phyloP scores from a whole-genome alignment of 179 eudicot genomes.

The Pouteria campechiana region DNA sequence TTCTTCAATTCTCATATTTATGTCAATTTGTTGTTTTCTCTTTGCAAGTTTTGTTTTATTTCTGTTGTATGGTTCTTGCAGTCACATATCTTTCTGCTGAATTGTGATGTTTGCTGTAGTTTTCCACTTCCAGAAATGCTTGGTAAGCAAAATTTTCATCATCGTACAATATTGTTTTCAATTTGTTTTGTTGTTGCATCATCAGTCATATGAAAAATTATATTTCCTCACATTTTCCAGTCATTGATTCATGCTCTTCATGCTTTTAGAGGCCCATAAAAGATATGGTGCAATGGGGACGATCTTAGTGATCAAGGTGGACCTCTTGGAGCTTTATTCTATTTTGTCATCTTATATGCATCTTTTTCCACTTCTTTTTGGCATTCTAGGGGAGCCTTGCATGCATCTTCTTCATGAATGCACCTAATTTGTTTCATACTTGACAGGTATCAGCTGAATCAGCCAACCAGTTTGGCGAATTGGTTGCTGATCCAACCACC shows the following conservation, averaged over 20 bases:
- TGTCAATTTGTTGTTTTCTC: no score
- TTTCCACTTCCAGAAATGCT: constrained; percentile 84
- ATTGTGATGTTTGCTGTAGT: constrained; percentile 87
- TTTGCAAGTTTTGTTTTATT: no score
- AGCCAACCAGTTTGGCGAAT: constrained; percentile 87
- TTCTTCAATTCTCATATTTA: no score
- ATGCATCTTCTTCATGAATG: no score
- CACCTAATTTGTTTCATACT: no score
- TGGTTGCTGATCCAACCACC: constrained; percentile 76
- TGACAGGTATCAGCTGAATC: constrained; percentile 87
- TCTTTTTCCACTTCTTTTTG: neutral
- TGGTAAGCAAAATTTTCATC: constrained; percentile 29
- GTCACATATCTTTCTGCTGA: constrained; percentile 87
- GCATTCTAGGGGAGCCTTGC: neutral
- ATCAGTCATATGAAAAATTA: no score
- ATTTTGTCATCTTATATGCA: no score
- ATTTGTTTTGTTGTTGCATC: no score
- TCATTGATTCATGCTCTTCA: neutral
- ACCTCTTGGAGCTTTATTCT: no score
- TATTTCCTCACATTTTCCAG: no score
- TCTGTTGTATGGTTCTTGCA: constrained; percentile 17
- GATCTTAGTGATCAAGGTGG: constrained; percentile 81
- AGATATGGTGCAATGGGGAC: constrained; percentile 90
- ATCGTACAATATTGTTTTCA: neutral
- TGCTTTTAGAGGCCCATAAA: constrained; percentile 70